Conservation (phyloP, 306 rosid species). For the Cucurbita ficifolia region DNA sequence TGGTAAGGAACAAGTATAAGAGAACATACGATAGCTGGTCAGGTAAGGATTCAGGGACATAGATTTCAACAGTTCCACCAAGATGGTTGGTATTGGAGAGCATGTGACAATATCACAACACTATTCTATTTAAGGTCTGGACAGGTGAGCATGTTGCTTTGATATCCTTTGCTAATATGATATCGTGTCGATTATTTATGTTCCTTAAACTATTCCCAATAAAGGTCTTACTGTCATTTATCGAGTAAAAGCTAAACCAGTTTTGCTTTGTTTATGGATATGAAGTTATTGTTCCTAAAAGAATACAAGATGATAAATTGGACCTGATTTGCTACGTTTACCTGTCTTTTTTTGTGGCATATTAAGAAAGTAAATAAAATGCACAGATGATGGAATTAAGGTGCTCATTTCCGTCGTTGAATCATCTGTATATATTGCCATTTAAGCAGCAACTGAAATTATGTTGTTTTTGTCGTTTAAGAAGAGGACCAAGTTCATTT, state of each 20-base stretch:
- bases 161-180: background rate
- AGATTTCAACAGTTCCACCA: conserved; percentile 58
- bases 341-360: conserved; percentile 24
- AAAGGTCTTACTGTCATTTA: background rate
- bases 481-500: background rate
- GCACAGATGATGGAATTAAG: conserved; percentile 71
- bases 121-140: conserved; percentile 74
- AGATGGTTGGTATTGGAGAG: conserved; percentile 80
- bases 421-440: background rate
- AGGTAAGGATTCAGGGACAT: conserved; percentile 32
- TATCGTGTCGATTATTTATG: background rate
- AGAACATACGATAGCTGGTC: conserved; percentile 63
- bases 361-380: conserved; percentile 48
- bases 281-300: background rate
- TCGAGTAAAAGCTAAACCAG: background rate
- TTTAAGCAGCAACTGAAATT: too few species aligned
- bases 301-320: background rate
- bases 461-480: background rate
- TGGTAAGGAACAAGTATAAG: conserved; percentile 62
- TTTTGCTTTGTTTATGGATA: background rate
- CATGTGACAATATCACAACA: conserved; percentile 57
- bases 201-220: background rate
- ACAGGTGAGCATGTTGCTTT: conserved; percentile 34
- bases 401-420: conserved; percentile 18
- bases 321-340: background rate